phyloP scores from a whole-genome alignment of 768 basidiomycete genomes.

The Pisolithus orientalis region DNA sequence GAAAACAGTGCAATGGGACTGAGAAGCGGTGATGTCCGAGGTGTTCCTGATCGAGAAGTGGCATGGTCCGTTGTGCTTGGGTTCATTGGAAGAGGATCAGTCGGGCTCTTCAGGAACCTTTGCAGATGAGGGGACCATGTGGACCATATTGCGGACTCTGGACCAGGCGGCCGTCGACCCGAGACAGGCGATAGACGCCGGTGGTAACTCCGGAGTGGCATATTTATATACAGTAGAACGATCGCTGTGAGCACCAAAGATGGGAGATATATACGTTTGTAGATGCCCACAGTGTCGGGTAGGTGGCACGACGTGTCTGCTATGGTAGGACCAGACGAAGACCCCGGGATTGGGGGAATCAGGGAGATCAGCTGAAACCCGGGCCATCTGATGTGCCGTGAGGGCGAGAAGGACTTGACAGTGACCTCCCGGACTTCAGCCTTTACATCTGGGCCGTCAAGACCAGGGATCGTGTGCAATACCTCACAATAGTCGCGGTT shows the following conservation, averaged over 20 bases:
- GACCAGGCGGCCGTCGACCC: conserved; percentile 23
- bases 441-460: conserved; percentile 14
- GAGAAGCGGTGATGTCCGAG: conserved; percentile 34
- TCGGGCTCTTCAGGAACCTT: conserved; percentile 34
- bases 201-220: conserved; percentile 16
- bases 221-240: conserved; percentile 40
- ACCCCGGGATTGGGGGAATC: conserved; percentile 28
- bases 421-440: conserved; percentile 66
- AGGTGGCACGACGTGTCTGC: conserved; percentile 69
- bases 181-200: conserved; percentile 25
- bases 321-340: conserved; percentile 36
- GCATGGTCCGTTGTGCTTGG: conserved; percentile 32
- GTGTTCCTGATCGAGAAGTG: conserved; percentile 29
- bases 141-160: conserved; percentile 33
- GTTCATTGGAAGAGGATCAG: conserved; percentile 29
- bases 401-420: conserved; percentile 80
- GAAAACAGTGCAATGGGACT: conserved; percentile 30
- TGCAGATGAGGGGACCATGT: conserved; percentile 40
- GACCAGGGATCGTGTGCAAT: conserved; percentile 38
- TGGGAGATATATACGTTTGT: conserved; percentile 59
- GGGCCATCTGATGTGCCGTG: conserved; percentile 62
- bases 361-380: conserved; percentile 84
- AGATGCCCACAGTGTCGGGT: conserved; percentile 64
- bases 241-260: conserved; percentile 49
- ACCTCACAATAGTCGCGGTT: conserved; percentile 90